phyloP scores from a whole-genome alignment of 2,329 filamentous ascomycete species.

The Pseudopithomyces maydicus region DNA sequence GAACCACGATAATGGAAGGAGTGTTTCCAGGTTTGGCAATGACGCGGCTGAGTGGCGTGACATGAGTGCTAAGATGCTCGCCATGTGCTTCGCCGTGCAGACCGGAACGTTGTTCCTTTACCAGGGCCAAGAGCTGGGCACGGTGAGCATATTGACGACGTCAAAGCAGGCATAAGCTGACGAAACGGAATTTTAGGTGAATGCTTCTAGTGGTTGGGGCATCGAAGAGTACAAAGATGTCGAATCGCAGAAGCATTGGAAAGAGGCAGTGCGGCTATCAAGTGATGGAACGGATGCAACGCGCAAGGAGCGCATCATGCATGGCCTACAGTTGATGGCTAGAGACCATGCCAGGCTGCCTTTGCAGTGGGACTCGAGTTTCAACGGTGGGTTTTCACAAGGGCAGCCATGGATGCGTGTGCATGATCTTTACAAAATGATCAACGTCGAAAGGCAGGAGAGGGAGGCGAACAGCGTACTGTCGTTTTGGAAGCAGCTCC shows the following conservation, averaged over 20 bases:
- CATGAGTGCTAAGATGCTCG: slow-evolving; percentile 59
- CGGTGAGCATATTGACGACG: slow-evolving; percentile 30
- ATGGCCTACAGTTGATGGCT: slow-evolving; percentile 63
- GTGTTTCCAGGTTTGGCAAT: slow-evolving; percentile 58
- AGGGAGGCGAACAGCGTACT: slow-evolving; percentile 59
- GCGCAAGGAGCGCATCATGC: slow-evolving; percentile 39
- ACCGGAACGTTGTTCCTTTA: slow-evolving; percentile 64
- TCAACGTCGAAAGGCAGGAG: slow-evolving; percentile 64
- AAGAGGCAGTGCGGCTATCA: slow-evolving; percentile 36
- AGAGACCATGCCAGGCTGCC: slow-evolving; percentile 74
- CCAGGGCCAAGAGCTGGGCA: slow-evolving; percentile 66
- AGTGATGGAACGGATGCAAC: slow-evolving; percentile 39
- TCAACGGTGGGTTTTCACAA: slow-evolving; percentile 69
- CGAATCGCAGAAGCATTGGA: slow-evolving; percentile 53
- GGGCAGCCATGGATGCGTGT: slow-evolving; percentile 72
- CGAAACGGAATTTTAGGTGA: slow-evolving; percentile 42
- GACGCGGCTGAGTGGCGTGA: slow-evolving; percentile 53
- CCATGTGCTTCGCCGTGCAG: slow-evolving; percentile 54
- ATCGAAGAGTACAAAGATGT: slow-evolving; percentile 69
- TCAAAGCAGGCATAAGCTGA: too few relatives aligned
- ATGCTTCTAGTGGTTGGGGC: slow-evolving; percentile 56
- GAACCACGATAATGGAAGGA: slow-evolving; percentile 67
- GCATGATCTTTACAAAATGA: slow-evolving; percentile 64
- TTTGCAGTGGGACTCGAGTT: slow-evolving; percentile 69
- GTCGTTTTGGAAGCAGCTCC: slow-evolving; percentile 64